phyloP scores from a whole-genome alignment of 2,329 filamentous ascomycete genomes.

The Epichloe gansuensis region DNA sequence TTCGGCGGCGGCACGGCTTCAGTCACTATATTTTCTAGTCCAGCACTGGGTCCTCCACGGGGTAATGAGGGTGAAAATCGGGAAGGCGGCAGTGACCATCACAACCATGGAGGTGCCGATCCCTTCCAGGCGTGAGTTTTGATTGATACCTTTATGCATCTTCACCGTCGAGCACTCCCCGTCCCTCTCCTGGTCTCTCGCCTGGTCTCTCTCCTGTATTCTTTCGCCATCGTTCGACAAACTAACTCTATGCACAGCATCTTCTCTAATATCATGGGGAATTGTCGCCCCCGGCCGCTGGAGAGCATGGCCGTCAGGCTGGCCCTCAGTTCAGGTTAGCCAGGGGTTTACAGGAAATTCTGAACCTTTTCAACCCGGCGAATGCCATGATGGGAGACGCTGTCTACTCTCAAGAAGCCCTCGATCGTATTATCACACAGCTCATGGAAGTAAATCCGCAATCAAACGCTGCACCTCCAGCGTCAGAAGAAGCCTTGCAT shows the following conservation, averaged over 20 bases:
- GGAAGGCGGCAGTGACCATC: not conserved
- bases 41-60: slow-evolving; percentile 13
- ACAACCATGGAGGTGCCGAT: slow-evolving; percentile 14
- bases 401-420: slow-evolving; percentile 80
- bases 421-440: slow-evolving; percentile 78
- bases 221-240: not conserved
- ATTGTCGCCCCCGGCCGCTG: slow-evolving; percentile 19
- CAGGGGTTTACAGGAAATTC: slow-evolving; percentile 36
- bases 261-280: slow-evolving; percentile 33
- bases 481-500: slow-evolving; percentile 61
- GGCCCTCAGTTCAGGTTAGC: slow-evolving; percentile 12
- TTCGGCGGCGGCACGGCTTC: slow-evolving; percentile 31
- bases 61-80: not conserved
- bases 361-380: slow-evolving; percentile 41
- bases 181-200: not conserved
- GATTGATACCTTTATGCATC: not conserved
- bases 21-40: slow-evolving; percentile 35
- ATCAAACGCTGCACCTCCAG: slow-evolving; percentile 71
- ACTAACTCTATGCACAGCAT: slow-evolving; percentile 23
- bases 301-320: slow-evolving; percentile 12
- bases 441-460: slow-evolving; percentile 75
- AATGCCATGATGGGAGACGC: slow-evolving; percentile 57
- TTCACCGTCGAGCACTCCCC: too few species aligned
- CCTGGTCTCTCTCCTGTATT: not conserved
- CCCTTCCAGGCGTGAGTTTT: slow-evolving; percentile 37